These are phyloP conservation scores for Mycena pura DNA, from an alignment of 768 basidiomycete genomes.

Conservation along the genomic window DNA sequence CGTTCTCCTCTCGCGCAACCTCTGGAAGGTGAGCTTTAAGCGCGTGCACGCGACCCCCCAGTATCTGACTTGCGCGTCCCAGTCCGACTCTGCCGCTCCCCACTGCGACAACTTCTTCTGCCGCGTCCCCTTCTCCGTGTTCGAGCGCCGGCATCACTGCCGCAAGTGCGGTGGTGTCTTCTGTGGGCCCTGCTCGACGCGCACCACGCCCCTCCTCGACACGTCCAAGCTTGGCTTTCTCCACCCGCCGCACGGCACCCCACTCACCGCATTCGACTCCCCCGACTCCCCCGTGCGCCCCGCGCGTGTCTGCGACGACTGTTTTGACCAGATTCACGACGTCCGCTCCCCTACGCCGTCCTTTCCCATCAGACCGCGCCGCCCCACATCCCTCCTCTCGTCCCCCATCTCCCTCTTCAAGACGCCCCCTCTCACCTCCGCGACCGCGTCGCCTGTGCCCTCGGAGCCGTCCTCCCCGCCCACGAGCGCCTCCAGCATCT, in stretches of 20 bases:
- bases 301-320: constrained; percentile 79
- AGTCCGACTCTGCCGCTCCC: constrained; percentile 68
- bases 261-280: constrained; percentile 62
- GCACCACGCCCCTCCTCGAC: constrained; percentile 70
- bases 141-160: constrained; percentile 84
- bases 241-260: constrained; percentile 71
- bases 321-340: constrained; percentile 77
- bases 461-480: constrained; percentile 28
- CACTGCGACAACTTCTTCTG: constrained; percentile 81
- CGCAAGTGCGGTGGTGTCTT: constrained; percentile 85
- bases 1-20: constrained; percentile 67
- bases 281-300: constrained; percentile 63
- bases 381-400: constrained; percentile 43
- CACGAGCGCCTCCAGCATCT: constrained; percentile 29
- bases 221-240: constrained; percentile 74
- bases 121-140: constrained; percentile 65
- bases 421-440: constrained; percentile 41
- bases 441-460: constrained; percentile 28
- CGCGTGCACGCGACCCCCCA: not conserved
- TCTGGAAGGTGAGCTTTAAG: constrained; percentile 83
- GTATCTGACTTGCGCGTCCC: constrained; percentile 22
- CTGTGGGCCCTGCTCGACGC: constrained; percentile 67
- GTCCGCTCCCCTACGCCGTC: constrained; percentile 39
- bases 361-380: constrained; percentile 45
- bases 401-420: constrained; percentile 48